These are phyloP conservation scores for Xylariaceae sp. DNA, from an alignment of 2,329 filamentous ascomycete genomes.

Conservation along the genomic window DNA sequence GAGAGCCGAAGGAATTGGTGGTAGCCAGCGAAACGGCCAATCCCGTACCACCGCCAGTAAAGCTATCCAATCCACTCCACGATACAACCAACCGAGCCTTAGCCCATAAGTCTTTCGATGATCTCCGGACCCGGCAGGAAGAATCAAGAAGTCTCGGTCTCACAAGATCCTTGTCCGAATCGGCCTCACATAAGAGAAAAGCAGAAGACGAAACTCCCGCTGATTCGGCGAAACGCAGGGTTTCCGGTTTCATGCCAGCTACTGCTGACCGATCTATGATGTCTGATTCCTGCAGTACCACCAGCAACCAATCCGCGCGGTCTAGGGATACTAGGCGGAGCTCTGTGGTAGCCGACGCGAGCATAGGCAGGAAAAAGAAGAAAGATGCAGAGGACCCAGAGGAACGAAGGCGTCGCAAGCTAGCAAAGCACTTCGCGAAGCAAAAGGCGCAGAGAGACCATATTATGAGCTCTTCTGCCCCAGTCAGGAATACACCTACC, in stretches of 20 bases:
- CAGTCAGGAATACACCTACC: slow-evolving; percentile 17
- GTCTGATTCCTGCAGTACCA: slow-evolving; percentile 6
- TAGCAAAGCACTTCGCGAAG: slow-evolving; percentile 15
- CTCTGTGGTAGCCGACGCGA: background rate
- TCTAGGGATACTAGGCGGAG: background rate
- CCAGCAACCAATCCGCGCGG: slow-evolving; percentile 3
- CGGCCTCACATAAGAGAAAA: slow-evolving; percentile 10
- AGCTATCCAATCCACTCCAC: background rate
- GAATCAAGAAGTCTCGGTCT: background rate
- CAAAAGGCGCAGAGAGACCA: slow-evolving; percentile 5
- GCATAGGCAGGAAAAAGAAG: background rate
- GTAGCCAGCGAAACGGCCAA: background rate
- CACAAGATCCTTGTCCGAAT: slow-evolving; percentile 15
- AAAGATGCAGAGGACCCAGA: slow-evolving; percentile 6
- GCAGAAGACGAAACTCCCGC: slow-evolving; percentile 6
- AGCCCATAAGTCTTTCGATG: slow-evolving; percentile 2
- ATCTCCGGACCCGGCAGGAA: slow-evolving; percentile 2
- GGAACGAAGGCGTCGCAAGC: slow-evolving; percentile 9
- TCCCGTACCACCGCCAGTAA: background rate
- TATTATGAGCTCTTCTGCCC: slow-evolving; percentile 12
- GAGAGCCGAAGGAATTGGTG: background rate
- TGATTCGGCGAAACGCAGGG: slow-evolving; percentile 8
- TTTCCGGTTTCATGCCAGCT: background rate
- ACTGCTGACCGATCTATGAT: background rate
- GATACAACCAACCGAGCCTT: background rate